Base-by-base conservation (phyloP, 192 early-diverging fungal species). In the Coemansia reversa region DNA sequence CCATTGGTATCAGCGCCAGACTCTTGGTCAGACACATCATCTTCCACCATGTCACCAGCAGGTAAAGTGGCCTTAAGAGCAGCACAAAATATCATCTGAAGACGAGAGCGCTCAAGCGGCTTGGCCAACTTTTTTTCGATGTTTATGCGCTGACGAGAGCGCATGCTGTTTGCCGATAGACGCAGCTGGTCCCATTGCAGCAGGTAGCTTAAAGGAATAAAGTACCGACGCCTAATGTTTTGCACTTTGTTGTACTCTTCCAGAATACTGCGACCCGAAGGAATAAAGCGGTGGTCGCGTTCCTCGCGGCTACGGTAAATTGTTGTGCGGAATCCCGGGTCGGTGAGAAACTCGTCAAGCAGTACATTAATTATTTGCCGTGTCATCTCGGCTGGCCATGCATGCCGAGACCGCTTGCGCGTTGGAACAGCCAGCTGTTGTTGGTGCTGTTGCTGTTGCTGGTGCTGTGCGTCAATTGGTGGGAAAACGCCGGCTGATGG, bases 201-300 rank as follows among this genome's bases (percentile, higher is more conserved):
- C 48, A 78, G 48, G 22, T 78, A 78, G 60, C 75, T 78, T 18
- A 78, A 66, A 16, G 75, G 75, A n/a, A 78, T 78, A 60, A 78
- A 78, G 51, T 72, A 78, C 23, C 75, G 66, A 1, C 75, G 62
- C 4, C 75, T 63, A 23, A 72, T 65, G 58, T 78, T 78, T 50
- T 79, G 76, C 22, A 79, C 58, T 63, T 79, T 79, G 67, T 79
- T 79, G 67, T 79, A 79, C 45, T 79, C 76, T 32, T 79, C 70
- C 42, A 79, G 42, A 22, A 79, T 73, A 19, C 57, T 69, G 7
- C 76, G 66, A 0, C 76, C 76, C 9, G 76, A 79, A 2, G 59
- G 29, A 16, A 33, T 30, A 49, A 79, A 79, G 12, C 76, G 59
- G 39, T 63, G 60, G 64, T 79, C 76, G 48, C 76, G 76, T 52